Evolutionary conservation across 1,284 basidiomycete species (phyloP), one percentile per base, ranked within the genome.

Genomic region (Dichomitus squalens): DNA sequence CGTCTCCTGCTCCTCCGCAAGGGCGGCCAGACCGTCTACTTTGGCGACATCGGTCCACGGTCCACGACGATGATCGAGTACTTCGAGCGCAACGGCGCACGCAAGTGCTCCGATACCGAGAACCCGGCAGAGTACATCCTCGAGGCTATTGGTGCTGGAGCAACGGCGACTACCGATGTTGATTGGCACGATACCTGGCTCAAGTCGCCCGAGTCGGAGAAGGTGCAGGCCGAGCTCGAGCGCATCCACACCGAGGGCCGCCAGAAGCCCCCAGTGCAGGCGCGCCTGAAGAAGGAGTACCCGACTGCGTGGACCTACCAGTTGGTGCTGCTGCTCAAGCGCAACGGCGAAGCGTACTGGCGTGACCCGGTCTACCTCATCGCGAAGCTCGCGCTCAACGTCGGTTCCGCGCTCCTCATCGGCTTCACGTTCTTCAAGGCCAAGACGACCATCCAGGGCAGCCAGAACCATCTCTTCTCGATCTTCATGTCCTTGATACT

Each of bases 381-480:
- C 72, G 84, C 90, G 29, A 94, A 95, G 74, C 66, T 93, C 25
- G 75, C 76, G 40, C 68, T 89, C 31, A 85, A 86, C 63, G 74
- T 83, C 50, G 67, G 79, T 1, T 74, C 76, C 1, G 84, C 83
- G 8, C 74, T 92, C 0, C 84, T 92, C 64, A 85, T 87, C 52
- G 86, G 85, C 6, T 85, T 87, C 63, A 83, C 84, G 0, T 87
- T 94, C 78, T 95, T 80, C 80, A 77, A 86, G 57, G 75, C 88
- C 2, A 83, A 85, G 55, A 76, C 84, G 52, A 80, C 82, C 3
- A 79, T 87, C 49, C 84, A 87, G 61, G 92, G 91, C 46, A 85
- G 88, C 0, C 92, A 94, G 71, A 91, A 92, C 73, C 91, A 93
- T 72, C 81, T 95, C 40, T 95, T 95, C 68, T 82, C 71, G 4